A percentile compares a stretch with the other conserved stretches of the same genome.
Conservation (phyloP, 83 land plant species). For the Diphasiastrum complanatum region DNA sequence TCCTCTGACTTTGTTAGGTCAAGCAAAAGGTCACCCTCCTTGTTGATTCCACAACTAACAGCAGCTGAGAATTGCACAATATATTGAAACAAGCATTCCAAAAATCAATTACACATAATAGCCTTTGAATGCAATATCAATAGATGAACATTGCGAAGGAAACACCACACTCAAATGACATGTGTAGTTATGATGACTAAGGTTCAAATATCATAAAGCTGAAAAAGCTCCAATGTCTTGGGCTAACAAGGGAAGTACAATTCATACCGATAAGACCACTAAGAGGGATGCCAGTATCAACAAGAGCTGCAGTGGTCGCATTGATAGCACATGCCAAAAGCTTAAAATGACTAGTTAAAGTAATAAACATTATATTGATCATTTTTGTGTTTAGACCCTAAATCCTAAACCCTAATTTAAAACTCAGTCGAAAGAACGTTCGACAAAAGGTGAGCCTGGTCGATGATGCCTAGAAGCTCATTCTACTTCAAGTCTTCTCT, state of each 20-base stretch:
- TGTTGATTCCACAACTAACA: slow-evolving; percentile 57
- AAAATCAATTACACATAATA: background rate
- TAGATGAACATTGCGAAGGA: background rate
- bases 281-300: slow-evolving; percentile 84
- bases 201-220: too few species aligned
- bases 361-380: background rate
- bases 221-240: background rate
- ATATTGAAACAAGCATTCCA: background rate
- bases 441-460: too few species aligned
- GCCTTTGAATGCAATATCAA: too few species aligned
- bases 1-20: slow-evolving; percentile 79
- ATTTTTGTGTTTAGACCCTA: background rate
- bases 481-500: too few species aligned
- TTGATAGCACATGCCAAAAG: slow-evolving; percentile 69
- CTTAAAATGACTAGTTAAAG: slow-evolving; percentile 28
- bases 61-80: slow-evolving; percentile 42
- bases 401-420: background rate
- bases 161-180: slow-evolving; percentile 1
- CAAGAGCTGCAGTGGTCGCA: slow-evolving; percentile 85
- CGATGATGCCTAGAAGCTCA: too few species aligned
- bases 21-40: slow-evolving; percentile 46
- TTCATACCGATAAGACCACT: slow-evolving; percentile 63
- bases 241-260: slow-evolving; percentile 1
- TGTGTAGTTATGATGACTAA: background rate
- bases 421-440: background rate